A percentile compares a stretch with the other conserved stretches of the same genome.
These are phyloP conservation scores for Candida oleophila DNA, from an alignment of 805 yeast genomes.

Conservation along the genomic window DNA sequence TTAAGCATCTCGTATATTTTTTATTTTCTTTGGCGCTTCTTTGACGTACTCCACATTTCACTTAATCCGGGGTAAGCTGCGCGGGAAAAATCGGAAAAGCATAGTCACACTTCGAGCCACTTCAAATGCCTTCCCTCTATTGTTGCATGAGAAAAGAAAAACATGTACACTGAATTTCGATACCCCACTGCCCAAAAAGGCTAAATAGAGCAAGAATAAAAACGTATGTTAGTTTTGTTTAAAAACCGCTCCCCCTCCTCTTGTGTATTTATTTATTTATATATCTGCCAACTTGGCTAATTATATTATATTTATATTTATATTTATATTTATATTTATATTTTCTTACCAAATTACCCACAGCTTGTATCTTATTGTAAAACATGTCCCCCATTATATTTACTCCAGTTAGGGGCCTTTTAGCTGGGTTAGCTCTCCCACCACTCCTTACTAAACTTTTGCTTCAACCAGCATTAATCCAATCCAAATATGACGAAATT, in stretches of 20 bases:
- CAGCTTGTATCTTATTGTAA: too few relatives aligned
- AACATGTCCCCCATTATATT: conserved; percentile 9
- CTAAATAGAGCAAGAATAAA: neutral
- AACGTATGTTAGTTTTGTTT: neutral
- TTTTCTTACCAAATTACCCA: too few relatives aligned
- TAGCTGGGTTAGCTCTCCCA: conserved; percentile 29
- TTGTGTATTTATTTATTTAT: too few relatives aligned
- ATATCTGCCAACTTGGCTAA: too few relatives aligned
- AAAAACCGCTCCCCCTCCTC: too few relatives aligned
- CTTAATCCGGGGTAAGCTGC: neutral
- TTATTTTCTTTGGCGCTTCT: neutral
- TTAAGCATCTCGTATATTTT: neutral
- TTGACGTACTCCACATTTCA: too few relatives aligned
- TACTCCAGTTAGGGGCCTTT: conserved; percentile 21
- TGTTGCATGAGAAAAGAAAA: neutral
- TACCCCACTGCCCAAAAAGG: neutral
- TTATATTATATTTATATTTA: too few relatives aligned
- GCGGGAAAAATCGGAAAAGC: neutral
- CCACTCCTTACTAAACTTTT: conserved; percentile 27
- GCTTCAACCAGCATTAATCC: conserved; percentile 24
- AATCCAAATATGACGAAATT: conserved; percentile 25
- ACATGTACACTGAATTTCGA: neutral
- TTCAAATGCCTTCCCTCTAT: neutral
- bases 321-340: neutral
- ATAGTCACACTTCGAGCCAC: neutral